Percentiles rank a stretch among this genome's conserved stretches.
Conservation (phyloP, 306 rosid genomes). For the Mimosa bimucronata region DNA sequence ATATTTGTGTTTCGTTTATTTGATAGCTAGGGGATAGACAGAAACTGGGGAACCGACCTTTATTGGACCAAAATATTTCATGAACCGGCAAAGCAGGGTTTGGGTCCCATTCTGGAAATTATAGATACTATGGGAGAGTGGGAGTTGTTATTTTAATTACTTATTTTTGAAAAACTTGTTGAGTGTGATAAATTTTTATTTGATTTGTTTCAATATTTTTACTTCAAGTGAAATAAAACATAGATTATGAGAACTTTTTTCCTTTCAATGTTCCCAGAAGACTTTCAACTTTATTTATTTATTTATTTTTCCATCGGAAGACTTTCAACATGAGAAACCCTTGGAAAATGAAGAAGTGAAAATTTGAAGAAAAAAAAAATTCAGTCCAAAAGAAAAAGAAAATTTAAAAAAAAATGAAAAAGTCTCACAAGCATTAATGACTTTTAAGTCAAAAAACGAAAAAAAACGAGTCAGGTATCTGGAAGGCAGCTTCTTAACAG, state of each 20-base stretch:
- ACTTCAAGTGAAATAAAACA: not conserved
- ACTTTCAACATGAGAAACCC: not conserved
- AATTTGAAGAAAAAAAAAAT: too few relatives aligned
- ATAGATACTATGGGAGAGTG: too few relatives aligned
- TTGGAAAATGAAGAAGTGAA: not conserved
- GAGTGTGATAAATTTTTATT: not conserved
- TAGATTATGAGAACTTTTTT: too few relatives aligned
- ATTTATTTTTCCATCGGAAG: not conserved
- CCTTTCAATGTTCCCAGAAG: not conserved
- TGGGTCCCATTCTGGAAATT: too few relatives aligned
- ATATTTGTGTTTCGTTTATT: not conserved
- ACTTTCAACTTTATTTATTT: not conserved
- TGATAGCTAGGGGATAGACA: not conserved
- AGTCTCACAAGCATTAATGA: not conserved
- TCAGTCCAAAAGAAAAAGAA: too few relatives aligned
- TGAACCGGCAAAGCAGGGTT: too few relatives aligned
- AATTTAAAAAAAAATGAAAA: not conserved
- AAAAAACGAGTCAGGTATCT: not conserved
- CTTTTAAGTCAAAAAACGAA: not conserved
- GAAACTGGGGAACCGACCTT: not conserved
- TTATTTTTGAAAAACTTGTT: not conserved
- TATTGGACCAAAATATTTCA: not conserved
- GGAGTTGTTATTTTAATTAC: not conserved
- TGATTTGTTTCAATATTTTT: not conserved
- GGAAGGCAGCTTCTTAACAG: not conserved